These are phyloP conservation scores for Bipolaris victoriae DNA, from an alignment of 2,329 filamentous ascomycete species.

Conservation along the genomic window DNA sequence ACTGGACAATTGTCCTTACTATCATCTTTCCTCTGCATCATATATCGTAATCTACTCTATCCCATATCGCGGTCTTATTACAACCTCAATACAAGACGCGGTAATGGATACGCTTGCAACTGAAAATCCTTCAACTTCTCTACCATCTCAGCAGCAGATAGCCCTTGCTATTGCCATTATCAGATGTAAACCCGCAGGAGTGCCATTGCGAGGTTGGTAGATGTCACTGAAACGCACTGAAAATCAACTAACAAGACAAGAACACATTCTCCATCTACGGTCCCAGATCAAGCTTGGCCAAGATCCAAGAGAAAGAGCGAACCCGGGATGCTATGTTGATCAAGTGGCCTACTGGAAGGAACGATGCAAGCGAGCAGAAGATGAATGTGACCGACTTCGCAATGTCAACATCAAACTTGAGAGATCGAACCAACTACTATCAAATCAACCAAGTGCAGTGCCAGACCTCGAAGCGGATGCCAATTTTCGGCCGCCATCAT, in stretches of 20 bases:
- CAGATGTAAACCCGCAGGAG: constrained; percentile 46
- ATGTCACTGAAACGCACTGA: too few species aligned
- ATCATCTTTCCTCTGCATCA: background rate
- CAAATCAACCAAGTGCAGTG: constrained; percentile 5
- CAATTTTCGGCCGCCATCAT: constrained; percentile 10
- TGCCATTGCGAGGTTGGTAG: constrained; percentile 40
- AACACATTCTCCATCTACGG: constrained; percentile 45
- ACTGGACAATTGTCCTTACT: background rate
- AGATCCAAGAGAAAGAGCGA: constrained; percentile 27
- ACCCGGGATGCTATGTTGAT: constrained; percentile 47
- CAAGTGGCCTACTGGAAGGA: constrained; percentile 50
- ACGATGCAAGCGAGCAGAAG: constrained; percentile 30
- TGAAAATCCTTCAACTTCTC: background rate
- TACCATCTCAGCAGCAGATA: constrained; percentile 35
- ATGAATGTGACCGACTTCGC: constrained; percentile 31
- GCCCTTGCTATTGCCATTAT: constrained; percentile 48
- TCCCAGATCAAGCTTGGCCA: constrained; percentile 39
- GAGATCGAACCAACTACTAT: constrained; percentile 33
- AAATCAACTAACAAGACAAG: constrained; percentile 23
- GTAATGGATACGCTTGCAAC: constrained; percentile 13
- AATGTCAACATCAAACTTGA: constrained; percentile 35
- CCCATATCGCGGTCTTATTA: background rate
- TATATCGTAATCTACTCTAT: background rate
- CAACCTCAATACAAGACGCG: background rate
- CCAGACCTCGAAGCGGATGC: constrained; percentile 1